Evolutionary conservation across 2,329 filamentous ascomycete species (phyloP).

Genomic region (Emericellopsis atlantica): DNA sequence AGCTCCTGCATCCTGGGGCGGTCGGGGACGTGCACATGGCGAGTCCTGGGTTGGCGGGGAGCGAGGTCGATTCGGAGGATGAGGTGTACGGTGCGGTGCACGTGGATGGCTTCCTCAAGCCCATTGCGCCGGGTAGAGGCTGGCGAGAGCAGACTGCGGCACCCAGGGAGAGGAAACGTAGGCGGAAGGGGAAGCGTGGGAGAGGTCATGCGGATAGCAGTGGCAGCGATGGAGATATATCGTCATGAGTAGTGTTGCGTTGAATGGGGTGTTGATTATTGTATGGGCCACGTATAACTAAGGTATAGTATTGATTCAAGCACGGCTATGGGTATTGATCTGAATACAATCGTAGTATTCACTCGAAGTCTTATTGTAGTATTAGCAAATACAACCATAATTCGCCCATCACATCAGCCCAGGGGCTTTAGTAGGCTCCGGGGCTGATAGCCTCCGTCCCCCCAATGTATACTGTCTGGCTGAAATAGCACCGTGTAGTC

Average conservation of each 20-base stretch:
- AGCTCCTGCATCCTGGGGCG: constrained; percentile 23
- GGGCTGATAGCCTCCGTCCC: too few species aligned
- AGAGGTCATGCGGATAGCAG: background rate
- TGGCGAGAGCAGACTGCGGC: constrained; percentile 28
- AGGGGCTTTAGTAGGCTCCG: too few species aligned
- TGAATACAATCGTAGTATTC: too few species aligned
- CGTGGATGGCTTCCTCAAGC: constrained; percentile 53
- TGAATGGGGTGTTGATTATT: background rate
- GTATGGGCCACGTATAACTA: too few species aligned
- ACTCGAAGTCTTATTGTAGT: too few species aligned
- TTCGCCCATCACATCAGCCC: too few species aligned
- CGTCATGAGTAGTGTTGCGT: background rate
- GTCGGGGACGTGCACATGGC: constrained; percentile 4
- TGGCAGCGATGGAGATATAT: background rate
- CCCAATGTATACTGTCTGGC: too few species aligned
- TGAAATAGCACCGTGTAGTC: too few species aligned
- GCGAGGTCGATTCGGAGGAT: constrained; percentile 26
- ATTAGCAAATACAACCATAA: too few species aligned
- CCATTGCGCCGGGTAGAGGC: constrained; percentile 31
- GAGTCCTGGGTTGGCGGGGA: background rate
- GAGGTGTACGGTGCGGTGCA: constrained; percentile 52
- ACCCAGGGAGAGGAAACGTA: constrained; percentile 15
- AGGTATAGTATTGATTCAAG: too few species aligned
- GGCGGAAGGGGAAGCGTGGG: constrained; percentile 6
- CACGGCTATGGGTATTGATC: too few species aligned